Percentiles rank a stretch among this genome's conserved stretches.
Evolutionary conservation across 2,329 filamentous ascomycete species (phyloP).

Genomic region (Pyricularia grisea): DNA sequence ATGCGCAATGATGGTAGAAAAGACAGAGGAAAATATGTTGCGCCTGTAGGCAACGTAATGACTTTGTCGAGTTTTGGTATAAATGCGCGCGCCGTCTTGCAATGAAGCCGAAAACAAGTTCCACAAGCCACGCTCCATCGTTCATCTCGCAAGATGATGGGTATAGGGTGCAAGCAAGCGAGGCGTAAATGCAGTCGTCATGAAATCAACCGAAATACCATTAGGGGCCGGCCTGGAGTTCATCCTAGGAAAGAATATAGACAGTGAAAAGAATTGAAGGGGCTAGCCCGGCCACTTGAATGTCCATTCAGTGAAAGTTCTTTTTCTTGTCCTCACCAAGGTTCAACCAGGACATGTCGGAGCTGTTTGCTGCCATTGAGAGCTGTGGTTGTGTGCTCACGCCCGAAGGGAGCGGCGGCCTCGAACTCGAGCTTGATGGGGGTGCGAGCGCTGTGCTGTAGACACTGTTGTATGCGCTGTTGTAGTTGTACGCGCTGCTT

Average conservation of each 20-base stretch:
- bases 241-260: neutral
- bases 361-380: conserved; percentile 37
- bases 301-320: neutral
- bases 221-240: neutral
- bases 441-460: conserved; percentile 33
- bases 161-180: neutral
- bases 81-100: neutral
- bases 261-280: no score
- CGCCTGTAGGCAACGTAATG: neutral
- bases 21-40: neutral
- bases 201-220: neutral
- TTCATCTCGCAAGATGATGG: neutral
- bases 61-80: neutral
- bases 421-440: conserved; percentile 14
- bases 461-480: conserved; percentile 32
- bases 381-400: conserved; percentile 41
- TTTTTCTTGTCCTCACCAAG: conserved; percentile 37
- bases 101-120: neutral
- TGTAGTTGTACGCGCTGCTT: conserved; percentile 38
- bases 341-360: conserved; percentile 77
- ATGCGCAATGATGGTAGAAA: neutral
- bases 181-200: neutral
- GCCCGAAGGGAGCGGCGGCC: conserved; percentile 19
- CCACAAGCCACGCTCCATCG: neutral
- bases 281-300: neutral